Conservation (phyloP, 306 rosid species). For the Prunus campanulata region DNA sequence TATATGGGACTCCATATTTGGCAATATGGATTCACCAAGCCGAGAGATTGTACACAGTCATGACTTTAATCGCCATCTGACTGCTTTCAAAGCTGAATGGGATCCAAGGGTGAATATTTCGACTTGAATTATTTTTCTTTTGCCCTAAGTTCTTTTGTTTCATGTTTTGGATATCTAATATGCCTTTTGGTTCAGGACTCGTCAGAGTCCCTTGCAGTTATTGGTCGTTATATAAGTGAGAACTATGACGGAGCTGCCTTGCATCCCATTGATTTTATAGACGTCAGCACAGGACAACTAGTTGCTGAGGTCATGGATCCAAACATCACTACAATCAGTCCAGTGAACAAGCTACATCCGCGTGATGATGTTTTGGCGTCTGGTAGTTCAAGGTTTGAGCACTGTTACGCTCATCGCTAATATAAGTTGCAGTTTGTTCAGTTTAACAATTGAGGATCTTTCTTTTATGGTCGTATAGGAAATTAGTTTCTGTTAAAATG, state of each 20-base stretch:
- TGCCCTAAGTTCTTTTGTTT: not conserved
- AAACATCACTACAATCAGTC: conserved; percentile 82
- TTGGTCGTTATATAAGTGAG: conserved; percentile 95
- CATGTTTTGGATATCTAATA: not conserved
- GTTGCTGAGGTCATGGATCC: conserved; percentile 95
- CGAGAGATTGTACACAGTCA: conserved; percentile 97
- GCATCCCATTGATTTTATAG: conserved; percentile 95
- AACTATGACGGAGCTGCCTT: conserved; percentile 88
- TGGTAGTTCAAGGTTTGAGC: conserved; percentile 82
- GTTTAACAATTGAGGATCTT: too few species aligned
- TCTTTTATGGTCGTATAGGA: too few species aligned
- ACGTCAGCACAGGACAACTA: conserved; percentile 76
- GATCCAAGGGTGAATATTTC: conserved; percentile 74
- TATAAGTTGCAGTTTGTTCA: not conserved
- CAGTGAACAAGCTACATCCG: conserved; percentile 93
- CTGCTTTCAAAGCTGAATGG: conserved; percentile 97
- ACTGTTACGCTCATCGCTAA: not conserved
- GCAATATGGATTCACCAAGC: conserved; percentile 82
- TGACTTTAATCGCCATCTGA: conserved; percentile 82
- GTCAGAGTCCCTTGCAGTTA: conserved; percentile 78
- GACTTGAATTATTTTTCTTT: not conserved
- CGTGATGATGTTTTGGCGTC: conserved; percentile 79
- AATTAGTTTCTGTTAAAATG: not conserved
- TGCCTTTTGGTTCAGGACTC: conserved; percentile 59
- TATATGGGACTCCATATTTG: conserved; percentile 87